phyloP scores from a whole-genome alignment of 202 grass and related monocot genomes.

The Zizania palustris region DNA sequence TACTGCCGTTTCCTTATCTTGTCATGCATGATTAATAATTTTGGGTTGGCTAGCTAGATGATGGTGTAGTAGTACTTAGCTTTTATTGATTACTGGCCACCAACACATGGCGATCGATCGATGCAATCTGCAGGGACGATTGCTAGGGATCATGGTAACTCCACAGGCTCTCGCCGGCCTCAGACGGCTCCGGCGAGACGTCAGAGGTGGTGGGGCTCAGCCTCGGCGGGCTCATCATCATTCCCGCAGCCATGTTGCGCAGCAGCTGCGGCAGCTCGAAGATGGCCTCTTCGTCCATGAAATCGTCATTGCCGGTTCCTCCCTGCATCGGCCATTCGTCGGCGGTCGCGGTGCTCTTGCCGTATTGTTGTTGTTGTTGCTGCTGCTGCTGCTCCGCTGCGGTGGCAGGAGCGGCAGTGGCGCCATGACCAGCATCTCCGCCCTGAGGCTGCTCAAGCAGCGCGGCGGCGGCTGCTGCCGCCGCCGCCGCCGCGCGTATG shows the following conservation, averaged over 20 bases:
- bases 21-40: slow-evolving; percentile 26
- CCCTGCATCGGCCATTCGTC: not conserved
- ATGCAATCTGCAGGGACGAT: not conserved
- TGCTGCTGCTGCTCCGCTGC: slow-evolving; percentile 11
- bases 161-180: slow-evolving; percentile 70
- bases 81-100: slow-evolving; percentile 31
- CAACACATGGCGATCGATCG: not conserved
- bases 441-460: no score
- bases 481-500: no score
- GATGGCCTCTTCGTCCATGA: slow-evolving; percentile 90
- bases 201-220: slow-evolving; percentile 62
- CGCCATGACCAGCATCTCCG: not conserved
- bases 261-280: slow-evolving; percentile 87
- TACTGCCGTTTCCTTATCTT: not conserved
- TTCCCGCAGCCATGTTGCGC: slow-evolving; percentile 91
- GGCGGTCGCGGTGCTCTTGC: not conserved
- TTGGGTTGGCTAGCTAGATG: not conserved
- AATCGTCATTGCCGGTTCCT: slow-evolving; percentile 34
- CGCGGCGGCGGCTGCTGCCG: no score
- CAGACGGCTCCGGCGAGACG: slow-evolving; percentile 48
- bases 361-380: not conserved
- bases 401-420: not conserved
- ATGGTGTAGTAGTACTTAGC: slow-evolving; percentile 4
- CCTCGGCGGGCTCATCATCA: slow-evolving; percentile 98
- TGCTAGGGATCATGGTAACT: slow-evolving; percentile 66